phyloP scores from a whole-genome alignment of 495 filamentous ascomycete species.

The Aspergillus ellipticus region DNA sequence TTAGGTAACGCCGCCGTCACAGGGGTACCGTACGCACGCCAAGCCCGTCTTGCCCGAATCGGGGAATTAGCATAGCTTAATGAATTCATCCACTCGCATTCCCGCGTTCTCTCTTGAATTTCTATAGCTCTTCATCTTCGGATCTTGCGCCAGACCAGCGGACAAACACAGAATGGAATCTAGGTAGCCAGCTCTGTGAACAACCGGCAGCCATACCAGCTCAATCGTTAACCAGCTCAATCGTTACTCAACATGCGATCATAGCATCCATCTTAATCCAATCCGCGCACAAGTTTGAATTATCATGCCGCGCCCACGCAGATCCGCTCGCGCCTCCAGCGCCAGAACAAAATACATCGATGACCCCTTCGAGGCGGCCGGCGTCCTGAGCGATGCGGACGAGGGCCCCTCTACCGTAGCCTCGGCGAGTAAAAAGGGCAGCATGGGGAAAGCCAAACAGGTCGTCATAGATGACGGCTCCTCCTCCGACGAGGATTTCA shows the following conservation, averaged over 20 bases:
- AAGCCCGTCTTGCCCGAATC: background rate
- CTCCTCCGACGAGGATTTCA: slow-evolving; percentile 27
- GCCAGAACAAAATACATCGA: slow-evolving; percentile 31
- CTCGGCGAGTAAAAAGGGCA: slow-evolving; percentile 16
- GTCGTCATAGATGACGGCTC: slow-evolving; percentile 15
- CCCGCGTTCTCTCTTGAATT: background rate
- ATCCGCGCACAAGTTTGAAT: background rate
- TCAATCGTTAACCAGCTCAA: background rate
- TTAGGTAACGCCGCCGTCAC: background rate
- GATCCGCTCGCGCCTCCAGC: slow-evolving; percentile 35
- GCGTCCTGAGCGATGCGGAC: slow-evolving; percentile 30
- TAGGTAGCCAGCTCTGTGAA: too few species aligned
- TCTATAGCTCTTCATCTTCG: too few species aligned
- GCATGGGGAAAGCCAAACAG: slow-evolving; percentile 10
- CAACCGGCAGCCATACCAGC: too few species aligned
- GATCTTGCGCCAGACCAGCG: too few species aligned
- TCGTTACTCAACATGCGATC: background rate
- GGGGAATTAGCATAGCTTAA: background rate
- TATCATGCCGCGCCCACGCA: slow-evolving; percentile 34
- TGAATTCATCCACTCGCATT: background rate
- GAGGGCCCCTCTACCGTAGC: background rate
- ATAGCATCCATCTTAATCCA: too few species aligned
- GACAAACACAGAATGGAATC: too few species aligned
- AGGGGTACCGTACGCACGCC: background rate
- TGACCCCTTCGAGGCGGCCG: slow-evolving; percentile 32